Conservation (phyloP, 1,139 yeast species). For the Debaryomycetaceae sp. region DNA sequence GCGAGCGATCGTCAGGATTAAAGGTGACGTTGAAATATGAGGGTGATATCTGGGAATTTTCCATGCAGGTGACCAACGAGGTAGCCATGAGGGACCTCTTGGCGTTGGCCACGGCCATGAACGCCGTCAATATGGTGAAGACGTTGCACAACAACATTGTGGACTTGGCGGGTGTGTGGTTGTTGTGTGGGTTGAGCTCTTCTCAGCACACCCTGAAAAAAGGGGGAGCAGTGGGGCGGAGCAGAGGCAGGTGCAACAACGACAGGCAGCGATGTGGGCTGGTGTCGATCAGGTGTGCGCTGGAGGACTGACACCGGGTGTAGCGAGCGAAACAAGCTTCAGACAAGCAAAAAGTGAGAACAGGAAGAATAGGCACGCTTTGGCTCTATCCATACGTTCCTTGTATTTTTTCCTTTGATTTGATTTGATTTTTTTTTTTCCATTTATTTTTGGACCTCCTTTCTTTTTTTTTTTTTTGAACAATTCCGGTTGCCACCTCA, state of each 20-base stretch:
- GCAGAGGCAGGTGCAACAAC: no score
- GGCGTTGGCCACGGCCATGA: conserved; percentile 13
- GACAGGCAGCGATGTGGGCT: no score
- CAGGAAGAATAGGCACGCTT: no score
- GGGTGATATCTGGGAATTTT: conserved; percentile 60
- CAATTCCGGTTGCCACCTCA: not conserved
- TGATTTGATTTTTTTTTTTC: conserved; percentile 1
- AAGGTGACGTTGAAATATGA: conserved; percentile 62
- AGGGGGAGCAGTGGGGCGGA: no score
- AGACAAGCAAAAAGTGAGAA: no score
- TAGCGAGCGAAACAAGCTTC: no score
- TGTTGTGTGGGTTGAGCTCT: conserved; percentile 2
- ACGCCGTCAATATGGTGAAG: conserved; percentile 1
- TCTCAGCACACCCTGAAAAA: conserved; percentile 4
- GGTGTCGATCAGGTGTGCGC: no score
- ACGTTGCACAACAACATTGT: conserved; percentile 1
- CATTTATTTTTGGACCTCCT: not conserved
- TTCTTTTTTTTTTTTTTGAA: conserved; percentile 1
- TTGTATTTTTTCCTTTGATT: no score
- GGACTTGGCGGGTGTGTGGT: not conserved
- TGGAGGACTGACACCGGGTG: no score
- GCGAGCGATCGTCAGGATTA: conserved; percentile 58
- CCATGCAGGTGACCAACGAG: conserved; percentile 74
- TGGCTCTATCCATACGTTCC: no score
- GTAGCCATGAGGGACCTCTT: conserved; percentile 50